Percentiles rank a stretch among this genome's conserved stretches.
Conservation (phyloP, 2,329 filamentous ascomycete genomes). For the Pezicula rhizophila region DNA sequence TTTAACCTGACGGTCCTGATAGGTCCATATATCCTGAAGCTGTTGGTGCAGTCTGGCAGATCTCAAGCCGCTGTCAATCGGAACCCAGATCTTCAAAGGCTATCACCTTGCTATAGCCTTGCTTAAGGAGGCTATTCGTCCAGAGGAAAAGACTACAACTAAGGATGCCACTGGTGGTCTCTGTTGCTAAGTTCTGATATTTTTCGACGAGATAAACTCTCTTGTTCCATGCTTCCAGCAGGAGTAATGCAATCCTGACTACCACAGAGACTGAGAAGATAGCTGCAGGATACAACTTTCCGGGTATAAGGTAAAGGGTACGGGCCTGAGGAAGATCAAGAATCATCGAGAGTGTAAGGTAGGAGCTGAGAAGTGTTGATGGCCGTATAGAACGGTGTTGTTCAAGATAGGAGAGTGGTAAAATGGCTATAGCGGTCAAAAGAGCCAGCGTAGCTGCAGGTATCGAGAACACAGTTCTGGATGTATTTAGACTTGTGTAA, state of each 20-base stretch:
- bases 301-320: not conserved
- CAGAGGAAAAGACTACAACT: constrained; percentile 5
- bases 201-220: not conserved
- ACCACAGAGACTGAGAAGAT: not conserved
- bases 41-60: not conserved
- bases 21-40: not conserved
- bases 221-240: constrained; percentile 4
- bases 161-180: constrained; percentile 5
- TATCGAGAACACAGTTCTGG: no score
- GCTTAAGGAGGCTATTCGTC: constrained; percentile 4
- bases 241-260: not conserved
- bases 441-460: no score
- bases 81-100: constrained; percentile 1
- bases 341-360: constrained; percentile 2
- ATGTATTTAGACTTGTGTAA: no score
- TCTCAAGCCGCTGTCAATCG: not conserved
- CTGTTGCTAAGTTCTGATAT: not conserved
- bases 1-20: not conserved
- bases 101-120: constrained; percentile 1
- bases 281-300: not conserved
- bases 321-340: constrained; percentile 4
- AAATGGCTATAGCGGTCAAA: no score
- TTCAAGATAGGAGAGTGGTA: not conserved
- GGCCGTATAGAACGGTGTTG: constrained; percentile 6
- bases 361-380: constrained; percentile 4